Conservation (phyloP, 2,329 filamentous ascomycete species). For the Tetracladium maxilliforme region DNA sequence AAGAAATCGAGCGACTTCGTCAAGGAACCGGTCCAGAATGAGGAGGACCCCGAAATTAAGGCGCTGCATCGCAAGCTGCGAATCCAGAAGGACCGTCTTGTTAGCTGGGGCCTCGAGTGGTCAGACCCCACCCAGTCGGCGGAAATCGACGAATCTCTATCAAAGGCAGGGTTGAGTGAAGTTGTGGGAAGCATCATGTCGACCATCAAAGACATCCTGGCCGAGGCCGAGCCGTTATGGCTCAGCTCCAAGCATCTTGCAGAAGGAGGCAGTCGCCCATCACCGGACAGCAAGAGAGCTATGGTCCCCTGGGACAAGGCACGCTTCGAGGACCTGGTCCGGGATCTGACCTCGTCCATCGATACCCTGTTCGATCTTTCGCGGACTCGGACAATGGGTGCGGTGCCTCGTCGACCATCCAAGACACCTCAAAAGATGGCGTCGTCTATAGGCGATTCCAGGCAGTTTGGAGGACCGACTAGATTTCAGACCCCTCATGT, state of each 20-base stretch:
- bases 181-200: constrained; percentile 66
- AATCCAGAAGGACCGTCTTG: constrained; percentile 66
- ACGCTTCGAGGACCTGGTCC: constrained; percentile 62
- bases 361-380: constrained; percentile 70
- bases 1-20: constrained; percentile 66
- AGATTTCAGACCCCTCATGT: too few relatives aligned
- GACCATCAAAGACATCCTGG: constrained; percentile 67
- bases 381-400: constrained; percentile 46
- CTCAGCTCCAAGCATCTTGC: too few relatives aligned
- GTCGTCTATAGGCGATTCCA: too few relatives aligned
- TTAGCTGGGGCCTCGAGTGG: constrained; percentile 73
- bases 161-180: constrained; percentile 61
- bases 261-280: constrained; percentile 21
- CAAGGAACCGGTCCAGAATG: constrained; percentile 45
- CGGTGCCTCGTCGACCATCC: too few relatives aligned
- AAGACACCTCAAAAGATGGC: too few relatives aligned
- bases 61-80: constrained; percentile 61
- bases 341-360: constrained; percentile 62
- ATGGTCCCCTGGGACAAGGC: constrained; percentile 52
- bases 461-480: too few relatives aligned
- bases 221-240: constrained; percentile 63
- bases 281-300: constrained; percentile 35
- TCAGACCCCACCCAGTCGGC: constrained; percentile 53
- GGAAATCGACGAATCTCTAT: constrained; percentile 57
- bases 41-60: constrained; percentile 54